Evolutionary conservation across 2,329 filamentous ascomycete species (phyloP), one percentile per base, ranked within the genome.

Genomic region (Parastagonospora avenae): DNA sequence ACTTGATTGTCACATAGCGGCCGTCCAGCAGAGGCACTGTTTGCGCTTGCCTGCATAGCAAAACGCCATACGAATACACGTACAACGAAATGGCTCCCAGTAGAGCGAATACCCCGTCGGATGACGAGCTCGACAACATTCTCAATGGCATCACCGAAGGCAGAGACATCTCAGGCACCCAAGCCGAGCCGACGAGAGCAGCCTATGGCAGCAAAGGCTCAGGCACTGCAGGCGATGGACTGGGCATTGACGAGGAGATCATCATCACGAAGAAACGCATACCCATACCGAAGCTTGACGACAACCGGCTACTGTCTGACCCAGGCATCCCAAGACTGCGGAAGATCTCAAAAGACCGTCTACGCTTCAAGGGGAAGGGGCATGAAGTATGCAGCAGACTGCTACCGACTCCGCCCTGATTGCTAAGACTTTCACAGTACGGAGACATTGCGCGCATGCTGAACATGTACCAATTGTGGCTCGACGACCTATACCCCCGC

Each of bases 401-500:
- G 28, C 16, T 11, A 15, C 6, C 7, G 12, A 12, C 9, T 15
- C 3, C 9, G n/a, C 31, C 15, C 14, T 3, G 4, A 12, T 4
- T 31, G 29, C 52, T 70, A 24, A 73, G 40, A 32, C 19, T 38
- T 43, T 32, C 15, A 1, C 46, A 93, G 87, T 97, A 94, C 74
- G 87, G 89, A 14, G 94, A 99, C 69, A 85, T 92, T 9, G 84
- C 87, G 0, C 85, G 87, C 12, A 82, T 99, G 19, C 81, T 99
- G 41, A 91, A 90, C 19, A 90, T 95, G 70, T 99, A 97, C 70
- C 94, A 97, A 71, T 76, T 96, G 48, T 99, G 94, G 94, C 88
- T 99, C 2, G 93, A 99, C 74, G 92, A 97, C 67, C 80, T 99
- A 10, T 99, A 92, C 67, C 94, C 94, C 10, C 92, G 95, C 67